phyloP scores from a whole-genome alignment of 2,329 filamentous ascomycete genomes.

The Exserohilum rostratum region DNA sequence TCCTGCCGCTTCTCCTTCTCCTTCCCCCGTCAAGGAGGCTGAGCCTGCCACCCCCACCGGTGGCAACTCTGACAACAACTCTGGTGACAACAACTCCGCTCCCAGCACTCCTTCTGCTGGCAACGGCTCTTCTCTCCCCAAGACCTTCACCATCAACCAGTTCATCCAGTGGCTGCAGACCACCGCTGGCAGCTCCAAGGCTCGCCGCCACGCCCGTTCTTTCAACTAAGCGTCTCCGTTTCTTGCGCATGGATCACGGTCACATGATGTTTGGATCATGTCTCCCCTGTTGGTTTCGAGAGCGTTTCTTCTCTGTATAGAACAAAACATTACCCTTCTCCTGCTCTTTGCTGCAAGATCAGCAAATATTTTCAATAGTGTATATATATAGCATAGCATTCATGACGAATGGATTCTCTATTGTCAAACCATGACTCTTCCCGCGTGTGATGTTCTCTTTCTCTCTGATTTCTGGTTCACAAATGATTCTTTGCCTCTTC shows the following conservation, averaged over 20 bases:
- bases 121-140: conserved; percentile 29
- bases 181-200: conserved; percentile 27
- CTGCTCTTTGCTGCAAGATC: conserved; percentile 17
- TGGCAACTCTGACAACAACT: background rate
- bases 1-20: too few species aligned
- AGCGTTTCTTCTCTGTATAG: conserved; percentile 16
- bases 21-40: conserved; percentile 9
- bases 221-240: conserved; percentile 42
- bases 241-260: background rate
- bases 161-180: conserved; percentile 40
- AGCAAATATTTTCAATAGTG: conserved; percentile 14
- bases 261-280: conserved; percentile 11
- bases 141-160: conserved; percentile 38
- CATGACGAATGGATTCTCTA: conserved; percentile 21
- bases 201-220: conserved; percentile 47
- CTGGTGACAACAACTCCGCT: conserved; percentile 1
- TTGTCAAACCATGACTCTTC: background rate
- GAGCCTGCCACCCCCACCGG: conserved; percentile 12
- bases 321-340: conserved; percentile 3
- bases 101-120: conserved; percentile 12
- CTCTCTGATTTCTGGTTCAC: too few species aligned
- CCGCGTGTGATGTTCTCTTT: background rate
- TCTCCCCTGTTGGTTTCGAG: conserved; percentile 10
- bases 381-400: conserved; percentile 19
- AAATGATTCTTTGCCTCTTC: too few species aligned